Evolutionary conservation across 495 filamentous ascomycete species (phyloP).

Genomic region (Choiromyces venosus): DNA sequence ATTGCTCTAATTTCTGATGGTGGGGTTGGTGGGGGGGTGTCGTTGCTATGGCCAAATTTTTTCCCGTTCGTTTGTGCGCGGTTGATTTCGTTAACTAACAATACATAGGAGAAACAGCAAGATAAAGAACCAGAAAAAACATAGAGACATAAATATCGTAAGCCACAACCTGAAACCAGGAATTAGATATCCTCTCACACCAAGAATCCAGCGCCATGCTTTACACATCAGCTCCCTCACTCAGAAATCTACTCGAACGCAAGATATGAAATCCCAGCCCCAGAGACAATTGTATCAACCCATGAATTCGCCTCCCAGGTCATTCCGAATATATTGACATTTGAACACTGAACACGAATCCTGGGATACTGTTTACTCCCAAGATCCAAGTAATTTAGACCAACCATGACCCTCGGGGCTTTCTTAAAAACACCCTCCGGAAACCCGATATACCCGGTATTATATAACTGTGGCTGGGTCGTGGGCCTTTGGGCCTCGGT

Average conservation of each 20-base stretch:
- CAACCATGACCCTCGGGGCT: neutral
- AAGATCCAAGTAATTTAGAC: slow-evolving; percentile 3
- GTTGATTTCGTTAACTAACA: too few species aligned
- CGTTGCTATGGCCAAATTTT: too few species aligned
- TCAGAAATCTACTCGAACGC: slow-evolving; percentile 2
- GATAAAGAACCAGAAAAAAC: too few species aligned
- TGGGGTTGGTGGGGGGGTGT: too few species aligned
- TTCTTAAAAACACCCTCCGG: neutral
- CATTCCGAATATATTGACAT: slow-evolving; percentile 5
- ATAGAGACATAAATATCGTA: too few species aligned
- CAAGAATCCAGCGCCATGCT: too few species aligned
- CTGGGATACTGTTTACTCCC: neutral
- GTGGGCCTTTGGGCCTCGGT: neutral
- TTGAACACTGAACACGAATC: neutral
- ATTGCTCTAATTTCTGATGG: too few species aligned
- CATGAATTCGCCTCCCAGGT: slow-evolving; percentile 7
- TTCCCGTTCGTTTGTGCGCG: too few species aligned
- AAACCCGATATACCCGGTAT: slow-evolving; percentile 1
- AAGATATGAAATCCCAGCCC: slow-evolving; percentile 11
- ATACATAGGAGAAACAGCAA: too few species aligned
- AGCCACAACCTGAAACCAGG: too few species aligned
- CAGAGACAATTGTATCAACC: slow-evolving; percentile 2
- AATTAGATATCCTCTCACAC: too few species aligned
- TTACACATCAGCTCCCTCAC: too few species aligned
- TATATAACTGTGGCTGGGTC: slow-evolving; percentile 3